Base-by-base conservation (phyloP, 2,329 filamentous ascomycete genomes). In the Ramularia collo-cygni region DNA sequence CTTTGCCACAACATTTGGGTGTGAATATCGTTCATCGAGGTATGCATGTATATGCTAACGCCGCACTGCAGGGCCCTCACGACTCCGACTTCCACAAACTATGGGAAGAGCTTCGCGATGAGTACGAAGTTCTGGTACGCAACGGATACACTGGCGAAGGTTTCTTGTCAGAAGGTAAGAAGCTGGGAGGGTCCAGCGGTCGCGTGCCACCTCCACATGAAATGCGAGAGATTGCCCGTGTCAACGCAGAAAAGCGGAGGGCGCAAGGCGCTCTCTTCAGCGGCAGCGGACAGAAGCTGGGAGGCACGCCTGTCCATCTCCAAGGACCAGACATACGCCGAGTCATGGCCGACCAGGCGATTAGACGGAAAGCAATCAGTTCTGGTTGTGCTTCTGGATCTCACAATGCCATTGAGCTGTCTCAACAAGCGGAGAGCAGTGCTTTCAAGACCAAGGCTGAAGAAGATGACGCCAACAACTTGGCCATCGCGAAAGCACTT, bases 131-230 rank as follows among this genome's bases (percentile, higher is more conserved):
- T 2, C 72, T 95, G 5, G 58, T 80, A 8, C 68, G 78, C 43
- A 92, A 90, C 59, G 90, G 90, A 13, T 95, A 90, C 57, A 93
- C 85, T 0, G 90, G 90, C 9, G 88, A 95, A 62, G 85, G 85
- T 0, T 95, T 95, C 64, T 67, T 95, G 19, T 81, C 81, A 0
- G 68, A 81, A 21, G 90, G 89, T 1, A 76, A 78, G 12, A 76
- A 76, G 8, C 73, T 95, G 0, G 89, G 89, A 38, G 84, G 83
- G 2, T 65, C 65, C 42, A 44, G 43, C 10, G 18, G 46, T 14
- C 66, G 65, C 29, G 71, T 86, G 31, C 77, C 83, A 1, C 77
- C 84, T 1, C 67, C 76, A 43, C 71, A 83, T 14, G 89, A 95
- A 64, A 81, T 83, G 42, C 77, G 82, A 18, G 76, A 85, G 26